Base-by-base conservation (phyloP, 2,329 filamentous ascomycete genomes). In the Colletotrichum spinosum region DNA sequence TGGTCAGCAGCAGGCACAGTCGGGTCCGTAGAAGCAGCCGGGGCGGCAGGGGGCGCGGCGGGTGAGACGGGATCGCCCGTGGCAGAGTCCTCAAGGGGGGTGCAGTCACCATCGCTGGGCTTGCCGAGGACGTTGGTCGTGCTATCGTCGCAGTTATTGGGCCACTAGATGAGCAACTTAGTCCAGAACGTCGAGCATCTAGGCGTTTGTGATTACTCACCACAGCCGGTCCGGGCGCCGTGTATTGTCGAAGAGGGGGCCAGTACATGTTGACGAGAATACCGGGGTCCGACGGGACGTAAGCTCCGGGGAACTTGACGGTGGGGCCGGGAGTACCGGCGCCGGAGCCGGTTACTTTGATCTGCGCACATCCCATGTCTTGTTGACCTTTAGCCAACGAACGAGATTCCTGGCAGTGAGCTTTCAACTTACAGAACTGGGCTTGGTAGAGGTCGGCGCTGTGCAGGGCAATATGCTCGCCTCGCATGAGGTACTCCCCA, bases 401-500 rank as follows among this genome's bases (percentile, higher is more conserved):
- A 17, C 17, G 2, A 17, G 17, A 17, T 17, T 17, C 17, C 2
- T 17, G 2, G 17, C 17, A 17, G 17, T 17, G 17, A 17, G 17
- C 17, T 17, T 2, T 17, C 17, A 17, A 17, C 17, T 17, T 17
- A 17, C 17, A 82, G 70, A 81, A 78, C 68, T 82, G 68, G 34
- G 70, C 70, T 42, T 62, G 55, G 58, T 57, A 58, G 39, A 60
- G 57, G 55, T 66, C 66, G 41, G 54, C 41, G 68, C 77, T 77
- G 72, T 82, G 80, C n/a, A 83, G 76, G 9, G 72, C 81, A 62
- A 83, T 79, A 64, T 83, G 80, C 70, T 82, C 80, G 50, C 80
- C 73, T 10, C 80, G 71, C 17, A 81, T 65, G 17, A 82, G 72
- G 68, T 81, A 81, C 49, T 81, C 73, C 6, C 79, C 79, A 1